phyloP scores from a whole-genome alignment of 768 basidiomycete species.

The Leccinum subgranulosum region DNA sequence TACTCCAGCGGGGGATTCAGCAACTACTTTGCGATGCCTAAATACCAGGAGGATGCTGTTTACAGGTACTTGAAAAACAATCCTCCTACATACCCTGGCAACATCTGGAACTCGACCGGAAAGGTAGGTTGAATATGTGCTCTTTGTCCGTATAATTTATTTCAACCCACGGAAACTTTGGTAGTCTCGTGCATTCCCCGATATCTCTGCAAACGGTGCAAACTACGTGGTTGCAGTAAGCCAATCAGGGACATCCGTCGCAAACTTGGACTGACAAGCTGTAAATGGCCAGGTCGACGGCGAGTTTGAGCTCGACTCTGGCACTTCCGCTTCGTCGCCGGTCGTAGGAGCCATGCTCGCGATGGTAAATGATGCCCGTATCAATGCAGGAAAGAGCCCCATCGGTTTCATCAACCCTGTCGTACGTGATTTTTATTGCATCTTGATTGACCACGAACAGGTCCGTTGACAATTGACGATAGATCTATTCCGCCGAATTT shows the following conservation, averaged over 20 bases:
- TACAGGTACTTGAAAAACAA: slow-evolving; percentile 39
- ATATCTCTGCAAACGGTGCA: slow-evolving; percentile 54
- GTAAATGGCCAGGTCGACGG: slow-evolving; percentile 31
- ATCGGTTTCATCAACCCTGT: slow-evolving; percentile 55
- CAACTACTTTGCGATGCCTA: slow-evolving; percentile 50
- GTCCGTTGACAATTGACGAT: slow-evolving; percentile 23
- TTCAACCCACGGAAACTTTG: not conserved
- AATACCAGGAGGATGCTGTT: slow-evolving; percentile 53
- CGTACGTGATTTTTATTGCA: too few relatives aligned
- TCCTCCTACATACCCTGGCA: slow-evolving; percentile 39
- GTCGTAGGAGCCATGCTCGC: slow-evolving; percentile 61
- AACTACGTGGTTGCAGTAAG: slow-evolving; percentile 24
- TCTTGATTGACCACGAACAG: slow-evolving; percentile 4
- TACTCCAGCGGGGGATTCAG: slow-evolving; percentile 54
- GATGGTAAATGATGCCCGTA: slow-evolving; percentile 58
- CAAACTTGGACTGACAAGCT: slow-evolving; percentile 14
- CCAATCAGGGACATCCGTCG: slow-evolving; percentile 13
- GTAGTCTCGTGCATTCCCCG: slow-evolving; percentile 56
- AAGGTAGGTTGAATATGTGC: slow-evolving; percentile 21
- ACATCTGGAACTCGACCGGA: slow-evolving; percentile 46
- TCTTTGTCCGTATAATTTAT: not conserved
- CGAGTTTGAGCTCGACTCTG: slow-evolving; percentile 39
- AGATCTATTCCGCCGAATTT: slow-evolving; percentile 38
- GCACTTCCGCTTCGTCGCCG: slow-evolving; percentile 62
- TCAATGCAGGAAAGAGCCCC: slow-evolving; percentile 42